phyloP scores from a whole-genome alignment of 257 asterid species.

The Nicotiana noctiflora region DNA sequence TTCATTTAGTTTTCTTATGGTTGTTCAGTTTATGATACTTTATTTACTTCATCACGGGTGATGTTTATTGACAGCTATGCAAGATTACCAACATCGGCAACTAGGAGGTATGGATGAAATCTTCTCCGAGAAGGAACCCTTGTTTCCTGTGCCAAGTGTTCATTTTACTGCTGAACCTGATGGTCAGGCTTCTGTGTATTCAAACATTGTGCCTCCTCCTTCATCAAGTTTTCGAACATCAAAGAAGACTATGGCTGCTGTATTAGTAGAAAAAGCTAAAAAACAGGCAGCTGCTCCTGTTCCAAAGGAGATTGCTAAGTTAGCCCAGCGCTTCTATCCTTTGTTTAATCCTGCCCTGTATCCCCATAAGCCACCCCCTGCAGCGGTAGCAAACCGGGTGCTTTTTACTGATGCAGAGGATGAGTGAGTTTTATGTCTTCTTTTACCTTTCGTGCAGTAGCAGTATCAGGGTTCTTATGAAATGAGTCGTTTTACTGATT shows the following conservation, averaged over 20 bases:
- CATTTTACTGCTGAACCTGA: constrained; percentile 36
- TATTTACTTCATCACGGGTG: constrained; percentile 15
- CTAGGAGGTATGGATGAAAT: constrained; percentile 43
- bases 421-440: constrained; percentile 78
- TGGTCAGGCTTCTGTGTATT: constrained; percentile 39
- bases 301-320: constrained; percentile 74
- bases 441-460: constrained; percentile 19
- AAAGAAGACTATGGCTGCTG: constrained; percentile 80
- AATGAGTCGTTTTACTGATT: constrained; percentile 1
- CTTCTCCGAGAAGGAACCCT: constrained; percentile 51
- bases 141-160: constrained; percentile 56
- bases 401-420: constrained; percentile 97
- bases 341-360: constrained; percentile 83
- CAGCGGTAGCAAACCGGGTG: constrained; percentile 68
- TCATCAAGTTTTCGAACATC: constrained; percentile 33
- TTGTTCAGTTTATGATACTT: constrained; percentile 16
- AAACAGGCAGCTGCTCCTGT: constrained; percentile 68
- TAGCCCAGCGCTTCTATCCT: constrained; percentile 76
- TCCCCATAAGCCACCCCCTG: constrained; percentile 91
- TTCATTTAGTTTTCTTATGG: constrained; percentile 10
- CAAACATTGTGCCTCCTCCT: constrained; percentile 24
- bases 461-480: not conserved
- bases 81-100: constrained; percentile 40
- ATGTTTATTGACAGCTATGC: constrained; percentile 45
- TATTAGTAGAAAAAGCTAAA: constrained; percentile 78